Evolutionary conservation across 2,329 filamentous ascomycete genomes (phyloP), one percentile per base, ranked within the genome.

Genomic region (Botryotinia convoluta): DNA sequence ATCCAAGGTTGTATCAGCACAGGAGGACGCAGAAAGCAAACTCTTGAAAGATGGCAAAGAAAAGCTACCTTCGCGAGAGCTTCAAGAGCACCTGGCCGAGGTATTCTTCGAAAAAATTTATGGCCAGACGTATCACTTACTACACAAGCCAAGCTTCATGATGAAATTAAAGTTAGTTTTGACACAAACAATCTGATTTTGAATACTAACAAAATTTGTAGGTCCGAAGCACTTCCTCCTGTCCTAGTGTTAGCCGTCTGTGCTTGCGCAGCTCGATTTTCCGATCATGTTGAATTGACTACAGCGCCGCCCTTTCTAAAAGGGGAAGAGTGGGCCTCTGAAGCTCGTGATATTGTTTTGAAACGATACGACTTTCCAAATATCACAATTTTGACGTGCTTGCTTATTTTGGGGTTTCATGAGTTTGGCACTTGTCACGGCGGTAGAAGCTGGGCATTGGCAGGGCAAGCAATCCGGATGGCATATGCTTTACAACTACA

Each of bases 131-230:
- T 99, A 98, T 81, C 93, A 97, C 76, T 85, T 99, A 32, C 88
- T 99, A 16, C 96, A 99, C 83, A 98, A 98, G 81, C 95, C 96
- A 54, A 98, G 95, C 81, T 98, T 97, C 81, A 97, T 98, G 92
- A 89, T 95, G 74, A 94, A 94, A 79, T 82, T 96, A 72, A 89
- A 86, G 90, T 91, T 83, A 75, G 88, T 84, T 32, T 32, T 35
- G 42, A 1, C n/a, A 26, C 44, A 54, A 26, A 16, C 51, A 32
- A 32, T 32, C 20, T 9, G 44, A 67, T 26, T 61, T 35, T 35
- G 61, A 39, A 26, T 72, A 57, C 74, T 75, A 59, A 77, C 71
- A 69, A 45, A 62, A 42, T 45, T 71, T 75, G 45, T 75, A 93
- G 92, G 79, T 88, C 91, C 74, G 92, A 93, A 44, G 91, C 91